phyloP scores from a whole-genome alignment of 1,284 basidiomycete species.

The Tremellales sp. region DNA sequence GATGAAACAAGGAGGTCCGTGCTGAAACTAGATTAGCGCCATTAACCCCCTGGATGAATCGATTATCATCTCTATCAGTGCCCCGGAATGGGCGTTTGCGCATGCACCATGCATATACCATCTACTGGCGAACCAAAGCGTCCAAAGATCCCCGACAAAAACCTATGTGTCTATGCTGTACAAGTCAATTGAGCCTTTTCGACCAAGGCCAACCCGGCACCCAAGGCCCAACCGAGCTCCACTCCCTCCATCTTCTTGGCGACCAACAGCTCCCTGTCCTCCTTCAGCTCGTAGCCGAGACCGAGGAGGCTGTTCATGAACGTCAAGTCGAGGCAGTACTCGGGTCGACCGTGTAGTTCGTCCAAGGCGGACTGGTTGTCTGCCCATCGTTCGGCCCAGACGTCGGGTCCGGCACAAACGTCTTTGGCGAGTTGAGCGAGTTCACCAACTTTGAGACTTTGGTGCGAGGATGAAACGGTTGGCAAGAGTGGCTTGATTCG shows the following conservation, averaged over 20 bases:
- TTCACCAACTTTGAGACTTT: conserved; percentile 57
- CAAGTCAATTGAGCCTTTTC: conserved; percentile 48
- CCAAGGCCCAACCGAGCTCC: conserved; percentile 92
- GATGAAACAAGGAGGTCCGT: too few relatives aligned
- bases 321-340: conserved; percentile 92
- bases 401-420: conserved; percentile 65
- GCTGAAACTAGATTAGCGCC: too few relatives aligned
- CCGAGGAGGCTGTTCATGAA: conserved; percentile 87
- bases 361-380: conserved; percentile 58
- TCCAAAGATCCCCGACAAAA: not conserved
- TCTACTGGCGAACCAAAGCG: too few relatives aligned
- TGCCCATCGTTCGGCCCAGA: conserved; percentile 56
- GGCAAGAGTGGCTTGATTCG: conserved; percentile 75
- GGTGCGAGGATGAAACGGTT: conserved; percentile 18
- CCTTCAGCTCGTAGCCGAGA: conserved; percentile 74
- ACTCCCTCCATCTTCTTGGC: conserved; percentile 88
- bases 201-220: conserved; percentile 69
- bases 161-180: conserved; percentile 34
- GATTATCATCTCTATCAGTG: too few relatives aligned
- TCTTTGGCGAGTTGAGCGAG: conserved; percentile 63
- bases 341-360: conserved; percentile 78
- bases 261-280: conserved; percentile 63
- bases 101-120: too few relatives aligned
- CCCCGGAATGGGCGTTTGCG: too few relatives aligned
- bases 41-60: too few relatives aligned